phyloP scores from a whole-genome alignment of 192 early-diverging fungal genomes.

The Pilaira anomala region DNA sequence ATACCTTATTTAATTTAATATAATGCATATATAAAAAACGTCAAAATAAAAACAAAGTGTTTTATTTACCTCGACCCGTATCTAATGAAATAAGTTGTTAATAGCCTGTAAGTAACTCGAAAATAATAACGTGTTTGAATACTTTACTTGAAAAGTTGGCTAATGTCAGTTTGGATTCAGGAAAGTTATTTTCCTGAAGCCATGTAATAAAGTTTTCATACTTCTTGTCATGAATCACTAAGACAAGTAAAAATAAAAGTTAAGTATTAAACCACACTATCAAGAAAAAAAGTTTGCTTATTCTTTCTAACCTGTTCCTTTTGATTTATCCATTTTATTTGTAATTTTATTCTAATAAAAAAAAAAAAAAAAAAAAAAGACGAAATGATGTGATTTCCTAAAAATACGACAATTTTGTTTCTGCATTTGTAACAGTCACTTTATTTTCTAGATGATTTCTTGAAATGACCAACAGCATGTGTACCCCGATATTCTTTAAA shows the following conservation, averaged over 20 bases:
- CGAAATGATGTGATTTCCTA: too few relatives aligned
- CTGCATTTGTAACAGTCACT: too few relatives aligned
- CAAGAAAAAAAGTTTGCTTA: background rate
- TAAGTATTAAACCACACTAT: background rate
- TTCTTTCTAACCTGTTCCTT: too few relatives aligned
- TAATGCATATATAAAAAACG: too few relatives aligned
- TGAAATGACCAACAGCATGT: too few relatives aligned
- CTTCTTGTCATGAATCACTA: conserved; percentile 46
- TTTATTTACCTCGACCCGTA: conserved; percentile 47
- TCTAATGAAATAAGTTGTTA: conserved; percentile 34
- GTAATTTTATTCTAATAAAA: too few relatives aligned
- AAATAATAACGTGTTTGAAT: background rate
- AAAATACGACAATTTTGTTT: too few relatives aligned
- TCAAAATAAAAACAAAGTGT: background rate
- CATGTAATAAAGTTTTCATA: conserved; percentile 48
- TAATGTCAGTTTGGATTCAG: conserved; percentile 50
- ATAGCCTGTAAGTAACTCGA: background rate
- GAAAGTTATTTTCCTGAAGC: conserved; percentile 44
- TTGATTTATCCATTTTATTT: too few relatives aligned
- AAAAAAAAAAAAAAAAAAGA: too few relatives aligned
- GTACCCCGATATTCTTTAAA: background rate
- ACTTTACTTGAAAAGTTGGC: conserved; percentile 49
- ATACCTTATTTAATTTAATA: conserved; percentile 32
- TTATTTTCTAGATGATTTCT: too few relatives aligned
- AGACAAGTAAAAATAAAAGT: background rate